Conservation (phyloP, 108 stramenopile genomes). For the Conticribra weissflogii region DNA sequence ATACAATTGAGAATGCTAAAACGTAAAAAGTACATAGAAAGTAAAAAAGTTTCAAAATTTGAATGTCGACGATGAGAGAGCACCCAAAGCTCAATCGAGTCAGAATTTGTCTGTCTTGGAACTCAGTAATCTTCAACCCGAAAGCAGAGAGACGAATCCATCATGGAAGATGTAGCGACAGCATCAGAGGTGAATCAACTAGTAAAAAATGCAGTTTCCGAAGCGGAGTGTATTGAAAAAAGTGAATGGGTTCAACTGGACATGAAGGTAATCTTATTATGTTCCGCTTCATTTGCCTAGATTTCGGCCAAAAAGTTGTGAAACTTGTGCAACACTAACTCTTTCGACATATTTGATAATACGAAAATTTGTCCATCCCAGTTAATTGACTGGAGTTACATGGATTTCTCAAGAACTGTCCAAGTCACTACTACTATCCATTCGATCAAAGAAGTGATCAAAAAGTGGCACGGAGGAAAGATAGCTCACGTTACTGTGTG, state of each 20-base stretch:
- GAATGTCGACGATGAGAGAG: too few relatives aligned
- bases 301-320: neutral
- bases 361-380: neutral
- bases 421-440: constrained; percentile 22
- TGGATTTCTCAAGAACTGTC: constrained; percentile 38
- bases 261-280: constrained; percentile 23
- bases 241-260: constrained; percentile 36
- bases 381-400: constrained; percentile 41
- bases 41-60: too few relatives aligned
- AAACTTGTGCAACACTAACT: neutral
- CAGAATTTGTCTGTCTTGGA: too few relatives aligned
- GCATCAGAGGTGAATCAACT: too few relatives aligned
- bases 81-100: too few relatives aligned
- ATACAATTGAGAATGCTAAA: too few relatives aligned
- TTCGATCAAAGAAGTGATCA: constrained; percentile 41
- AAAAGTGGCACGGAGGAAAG: constrained; percentile 42
- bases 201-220: neutral
- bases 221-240: neutral
- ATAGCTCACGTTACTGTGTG: constrained; percentile 30
- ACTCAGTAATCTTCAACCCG: too few relatives aligned
- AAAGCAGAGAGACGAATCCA: too few relatives aligned
- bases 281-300: neutral
- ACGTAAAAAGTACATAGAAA: too few relatives aligned
- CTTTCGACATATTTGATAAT: neutral
- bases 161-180: too few relatives aligned